Base-by-base conservation (phyloP, 345 rosid genomes). In the Murraya paniculata region DNA sequence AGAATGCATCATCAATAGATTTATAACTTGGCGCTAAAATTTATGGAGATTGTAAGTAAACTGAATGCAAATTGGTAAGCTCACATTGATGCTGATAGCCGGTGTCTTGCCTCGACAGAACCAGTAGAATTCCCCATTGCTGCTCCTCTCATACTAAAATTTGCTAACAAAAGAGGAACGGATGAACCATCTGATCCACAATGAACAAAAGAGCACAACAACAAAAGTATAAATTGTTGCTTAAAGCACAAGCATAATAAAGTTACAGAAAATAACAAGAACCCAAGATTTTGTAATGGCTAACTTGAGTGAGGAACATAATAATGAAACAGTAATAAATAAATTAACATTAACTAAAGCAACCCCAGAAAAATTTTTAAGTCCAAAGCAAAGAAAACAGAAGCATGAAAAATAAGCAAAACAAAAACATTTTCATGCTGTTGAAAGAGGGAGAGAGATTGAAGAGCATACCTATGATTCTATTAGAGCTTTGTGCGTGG, bases 11-110 rank as follows among this genome's bases (percentile, higher is more conserved):
- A 16, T 9, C 4, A 7, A 68, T 16, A 39, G 60, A 55, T 16
- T 31, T 9, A n/a, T 35, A 57, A 48, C 57, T 48, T 11, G 58
- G 57, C 0, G 50, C 41, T 69, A 4, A 69, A 70, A 50, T 70
- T 28, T 1, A 50, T 50, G 30, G 16, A 45, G 33, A 27, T 70
- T 48, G 1, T 19, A 41, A 61, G 58, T 25, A 27, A 22, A 25
- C 14, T 70, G 16, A 62, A 62, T 25, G 24, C 31, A 59, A 10
- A 56, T 9, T n/a, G 13, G 14, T 27, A 0, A 64, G 85, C 87
- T 81, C 73, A 89, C 92, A 84, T 79, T 50, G 89, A 83, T 45
- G 86, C 72, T 25, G 90, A 76, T 67, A 85, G 76, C 4, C 90
- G 78, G 59, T 87, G 85, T 65, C 88, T 82, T 18, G 86, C 50